A percentile compares a stretch with the other conserved stretches of the same genome.
Evolutionary conservation across 2,329 filamentous ascomycete species (phyloP).

Genomic region (Xylariaceae sp.): DNA sequence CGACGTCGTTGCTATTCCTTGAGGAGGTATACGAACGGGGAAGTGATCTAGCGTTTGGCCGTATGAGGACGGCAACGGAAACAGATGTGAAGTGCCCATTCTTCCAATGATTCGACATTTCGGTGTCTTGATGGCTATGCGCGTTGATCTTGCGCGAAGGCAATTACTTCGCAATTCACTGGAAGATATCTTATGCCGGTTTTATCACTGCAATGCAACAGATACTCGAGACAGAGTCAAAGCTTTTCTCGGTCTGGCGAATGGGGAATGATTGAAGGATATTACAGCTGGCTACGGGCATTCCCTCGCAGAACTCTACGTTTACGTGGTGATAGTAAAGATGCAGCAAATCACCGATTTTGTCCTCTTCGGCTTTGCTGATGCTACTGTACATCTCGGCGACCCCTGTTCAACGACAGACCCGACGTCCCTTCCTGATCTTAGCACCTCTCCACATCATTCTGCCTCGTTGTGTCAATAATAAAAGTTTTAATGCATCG

Average conservation of each 20-base stretch:
- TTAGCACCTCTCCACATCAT: neutral
- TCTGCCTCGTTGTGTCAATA: neutral
- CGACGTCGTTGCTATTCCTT: neutral
- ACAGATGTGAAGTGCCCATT: neutral
- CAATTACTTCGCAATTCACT: neutral
- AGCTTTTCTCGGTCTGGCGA: neutral
- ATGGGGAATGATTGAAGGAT: neutral
- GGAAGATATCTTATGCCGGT: neutral
- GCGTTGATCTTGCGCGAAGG: too few species aligned
- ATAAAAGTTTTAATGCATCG: neutral
- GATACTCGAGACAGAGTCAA: neutral
- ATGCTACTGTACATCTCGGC: neutral
- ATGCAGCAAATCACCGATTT: neutral
- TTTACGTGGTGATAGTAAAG: neutral
- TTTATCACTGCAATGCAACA: conserved; percentile 1
- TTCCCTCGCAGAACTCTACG: neutral
- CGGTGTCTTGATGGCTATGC: neutral
- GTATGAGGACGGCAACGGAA: neutral
- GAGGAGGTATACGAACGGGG: neutral
- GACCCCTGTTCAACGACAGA: neutral
- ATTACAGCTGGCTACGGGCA: neutral
- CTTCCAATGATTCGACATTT: conserved; percentile 2
- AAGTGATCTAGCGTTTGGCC: neutral
- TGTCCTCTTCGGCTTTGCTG: neutral
- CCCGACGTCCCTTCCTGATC: neutral